Percentiles rank a stretch among this genome's conserved stretches.
Conservation (phyloP, 2,329 filamentous ascomycete species). For the Diaporthe sp. region DNA sequence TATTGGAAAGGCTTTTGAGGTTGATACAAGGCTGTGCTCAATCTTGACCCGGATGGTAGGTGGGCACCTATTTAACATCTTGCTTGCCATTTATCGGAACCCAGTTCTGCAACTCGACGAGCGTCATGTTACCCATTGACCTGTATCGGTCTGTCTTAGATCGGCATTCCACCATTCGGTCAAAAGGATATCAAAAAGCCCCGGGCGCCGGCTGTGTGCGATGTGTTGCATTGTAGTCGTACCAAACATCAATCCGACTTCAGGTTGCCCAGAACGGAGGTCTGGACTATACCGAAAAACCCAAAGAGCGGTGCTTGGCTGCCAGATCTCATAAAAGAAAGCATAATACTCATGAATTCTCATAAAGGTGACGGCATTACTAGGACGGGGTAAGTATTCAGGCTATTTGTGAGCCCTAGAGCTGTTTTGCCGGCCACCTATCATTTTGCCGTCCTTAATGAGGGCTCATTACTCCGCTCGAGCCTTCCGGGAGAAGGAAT, state of each 20-base stretch:
- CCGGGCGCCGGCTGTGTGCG: neutral
- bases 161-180: conserved; percentile 8
- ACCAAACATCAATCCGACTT: neutral
- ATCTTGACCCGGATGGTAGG: neutral
- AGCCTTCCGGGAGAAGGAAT: neutral
- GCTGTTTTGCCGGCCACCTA: conserved; percentile 25
- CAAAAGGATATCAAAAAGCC: neutral
- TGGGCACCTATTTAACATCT: neutral
- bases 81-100: conserved; percentile 5
- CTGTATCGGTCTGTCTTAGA: neutral
- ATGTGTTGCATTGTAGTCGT: neutral
- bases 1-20: neutral
- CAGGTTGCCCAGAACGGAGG: conserved; percentile 3
- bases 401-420: neutral
- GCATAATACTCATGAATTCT: neutral
- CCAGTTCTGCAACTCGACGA: conserved; percentile 22
- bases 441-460: conserved; percentile 27
- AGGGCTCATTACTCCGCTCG: conserved; percentile 15
- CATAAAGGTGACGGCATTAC: neutral
- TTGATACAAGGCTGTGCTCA: neutral
- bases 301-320: neutral
- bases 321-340: neutral
- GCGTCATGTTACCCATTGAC: neutral
- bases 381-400: conserved; percentile 13
- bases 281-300: neutral